Conservation (phyloP, 768 basidiomycete species). For the Xerocomellus dryophilus region DNA sequence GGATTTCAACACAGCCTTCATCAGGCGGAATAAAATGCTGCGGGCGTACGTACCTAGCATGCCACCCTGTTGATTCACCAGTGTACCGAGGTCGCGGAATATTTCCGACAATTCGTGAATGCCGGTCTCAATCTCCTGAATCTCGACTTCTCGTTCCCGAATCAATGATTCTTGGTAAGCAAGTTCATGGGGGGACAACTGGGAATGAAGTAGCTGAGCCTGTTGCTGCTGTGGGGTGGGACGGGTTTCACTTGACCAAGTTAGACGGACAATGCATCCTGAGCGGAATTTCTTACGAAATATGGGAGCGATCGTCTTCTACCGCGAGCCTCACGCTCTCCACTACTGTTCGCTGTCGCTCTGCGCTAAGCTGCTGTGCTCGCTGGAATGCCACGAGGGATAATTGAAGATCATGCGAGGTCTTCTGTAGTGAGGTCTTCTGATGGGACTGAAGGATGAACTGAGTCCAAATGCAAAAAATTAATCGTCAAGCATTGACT, state of each 20-base stretch:
- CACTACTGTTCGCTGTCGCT: slow-evolving; percentile 85
- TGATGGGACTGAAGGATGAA: slow-evolving; percentile 56
- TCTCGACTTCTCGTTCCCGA: slow-evolving; percentile 85
- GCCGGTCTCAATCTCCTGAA: slow-evolving; percentile 93
- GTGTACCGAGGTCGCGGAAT: slow-evolving; percentile 91
- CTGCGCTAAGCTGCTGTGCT: slow-evolving; percentile 86
- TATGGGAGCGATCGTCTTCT: slow-evolving; percentile 59
- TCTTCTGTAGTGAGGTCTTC: slow-evolving; percentile 85
- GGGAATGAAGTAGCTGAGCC: slow-evolving; percentile 64
- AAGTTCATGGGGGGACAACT: slow-evolving; percentile 86
- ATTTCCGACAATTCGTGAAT: slow-evolving; percentile 96
- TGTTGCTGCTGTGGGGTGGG: slow-evolving; percentile 60
- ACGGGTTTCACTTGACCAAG: slow-evolving; percentile 32
- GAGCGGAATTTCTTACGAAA: slow-evolving; percentile 12
- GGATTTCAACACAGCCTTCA: background rate
- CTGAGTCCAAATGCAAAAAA: background rate
- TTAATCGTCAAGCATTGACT: slow-evolving; percentile 17
- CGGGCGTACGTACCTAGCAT: slow-evolving; percentile 75
- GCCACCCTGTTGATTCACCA: slow-evolving; percentile 90
- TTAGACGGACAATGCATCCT: background rate
- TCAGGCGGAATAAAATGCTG: background rate
- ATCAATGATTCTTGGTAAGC: slow-evolving; percentile 90
- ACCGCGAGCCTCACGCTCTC: slow-evolving; percentile 82
- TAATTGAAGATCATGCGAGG: slow-evolving; percentile 87
- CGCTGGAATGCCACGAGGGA: slow-evolving; percentile 90